A percentile compares a stretch with the other conserved stretches of the same genome.
Evolutionary conservation across 768 basidiomycete genomes (phyloP).

Genomic region (Mycena indigotica): DNA sequence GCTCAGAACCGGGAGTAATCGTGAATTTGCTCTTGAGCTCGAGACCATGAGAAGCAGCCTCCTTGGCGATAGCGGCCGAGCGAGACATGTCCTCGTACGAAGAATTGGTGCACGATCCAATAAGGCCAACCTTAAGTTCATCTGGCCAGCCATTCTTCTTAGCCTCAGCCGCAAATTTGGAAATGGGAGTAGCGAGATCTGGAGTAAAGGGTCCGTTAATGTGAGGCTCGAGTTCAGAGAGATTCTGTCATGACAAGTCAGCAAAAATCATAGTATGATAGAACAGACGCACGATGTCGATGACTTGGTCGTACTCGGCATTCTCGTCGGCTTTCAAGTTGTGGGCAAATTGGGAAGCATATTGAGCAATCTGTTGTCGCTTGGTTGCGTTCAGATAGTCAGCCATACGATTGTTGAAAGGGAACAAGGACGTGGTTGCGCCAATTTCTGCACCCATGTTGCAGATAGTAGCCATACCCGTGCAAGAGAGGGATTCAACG

Average conservation of each 20-base stretch:
- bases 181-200: conserved; percentile 97
- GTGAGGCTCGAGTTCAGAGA: conserved; percentile 97
- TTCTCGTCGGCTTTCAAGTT: conserved; percentile 87
- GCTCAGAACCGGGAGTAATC: conserved; percentile 97
- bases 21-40: conserved; percentile 93
- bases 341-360: conserved; percentile 86
- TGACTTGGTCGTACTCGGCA: conserved; percentile 91
- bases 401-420: conserved; percentile 94
- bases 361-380: conserved; percentile 82
- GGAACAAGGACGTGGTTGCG: conserved; percentile 98
- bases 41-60: conserved; percentile 87
- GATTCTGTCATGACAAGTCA: conserved; percentile 55
- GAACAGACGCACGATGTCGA: conserved; percentile 74
- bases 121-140: conserved; percentile 95
- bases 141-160: conserved; percentile 97
- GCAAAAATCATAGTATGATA: conserved; percentile 7
- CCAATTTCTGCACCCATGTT: conserved; percentile 99
- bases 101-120: conserved; percentile 99
- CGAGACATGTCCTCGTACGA: conserved; percentile 99
- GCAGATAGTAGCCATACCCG: conserved; percentile 99
- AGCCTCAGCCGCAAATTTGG: conserved; percentile 88
- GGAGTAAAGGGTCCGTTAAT: conserved; percentile 99
- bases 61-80: conserved; percentile 88
- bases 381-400: conserved; percentile 95
- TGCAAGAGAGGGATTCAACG: conserved; percentile 95